Evolutionary conservation across 1,284 basidiomycete species (phyloP).

Genomic region (Malassezia yamatoensis): DNA sequence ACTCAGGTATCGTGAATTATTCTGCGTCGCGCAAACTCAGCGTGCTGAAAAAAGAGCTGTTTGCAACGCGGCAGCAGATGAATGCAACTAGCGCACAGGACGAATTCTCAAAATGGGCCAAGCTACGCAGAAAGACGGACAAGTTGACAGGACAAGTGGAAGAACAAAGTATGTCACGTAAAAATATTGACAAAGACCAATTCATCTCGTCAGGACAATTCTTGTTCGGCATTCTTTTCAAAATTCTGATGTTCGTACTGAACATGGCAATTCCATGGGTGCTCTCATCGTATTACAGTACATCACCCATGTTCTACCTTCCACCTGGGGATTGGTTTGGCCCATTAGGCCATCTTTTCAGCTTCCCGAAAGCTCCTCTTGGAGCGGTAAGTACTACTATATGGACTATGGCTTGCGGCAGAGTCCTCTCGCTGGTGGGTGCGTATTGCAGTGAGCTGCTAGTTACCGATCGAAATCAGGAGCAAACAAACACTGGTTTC

Average conservation of each 20-base stretch:
- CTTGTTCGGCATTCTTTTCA: constrained; percentile 29
- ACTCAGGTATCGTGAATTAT: constrained; percentile 22
- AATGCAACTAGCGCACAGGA: constrained; percentile 85
- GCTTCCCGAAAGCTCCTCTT: constrained; percentile 29
- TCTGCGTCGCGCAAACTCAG: constrained; percentile 19
- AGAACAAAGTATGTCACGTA: constrained; percentile 55
- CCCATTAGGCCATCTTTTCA: constrained; percentile 31
- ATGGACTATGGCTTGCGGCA: constrained; percentile 17
- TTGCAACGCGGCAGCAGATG: constrained; percentile 69
- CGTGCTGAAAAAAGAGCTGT: constrained; percentile 26
- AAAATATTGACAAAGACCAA: constrained; percentile 16
- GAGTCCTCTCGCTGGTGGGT: constrained; percentile 15
- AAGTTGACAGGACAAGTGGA: constrained; percentile 89
- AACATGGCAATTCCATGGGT: constrained; percentile 36
- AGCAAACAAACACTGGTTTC: background rate
- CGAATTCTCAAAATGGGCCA: constrained; percentile 98
- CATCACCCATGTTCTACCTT: constrained; percentile 45
- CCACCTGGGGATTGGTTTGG: constrained; percentile 39
- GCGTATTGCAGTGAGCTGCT: constrained; percentile 14
- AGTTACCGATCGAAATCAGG: background rate
- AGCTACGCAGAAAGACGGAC: constrained; percentile 77
- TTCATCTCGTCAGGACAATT: constrained; percentile 21
- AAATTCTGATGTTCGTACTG: constrained; percentile 32
- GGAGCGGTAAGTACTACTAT: constrained; percentile 22
- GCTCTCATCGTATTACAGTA: constrained; percentile 38